Conservation (phyloP, 2,329 filamentous ascomycete genomes). For the Claviceps arundinis region DNA sequence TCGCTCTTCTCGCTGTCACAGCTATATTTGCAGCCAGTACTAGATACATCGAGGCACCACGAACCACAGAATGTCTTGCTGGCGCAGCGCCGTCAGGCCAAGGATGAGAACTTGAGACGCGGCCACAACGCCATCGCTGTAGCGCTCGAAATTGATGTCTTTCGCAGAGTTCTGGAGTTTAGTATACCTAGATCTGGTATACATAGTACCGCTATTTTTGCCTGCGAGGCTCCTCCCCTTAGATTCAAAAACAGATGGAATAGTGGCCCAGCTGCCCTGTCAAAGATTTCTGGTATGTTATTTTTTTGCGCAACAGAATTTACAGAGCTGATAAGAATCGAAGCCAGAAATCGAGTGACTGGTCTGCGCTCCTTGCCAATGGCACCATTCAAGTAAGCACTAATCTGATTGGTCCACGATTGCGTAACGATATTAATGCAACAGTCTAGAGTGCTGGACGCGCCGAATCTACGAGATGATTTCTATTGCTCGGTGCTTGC, state of each 20-base stretch:
- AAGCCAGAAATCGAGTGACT: slow-evolving; percentile 2
- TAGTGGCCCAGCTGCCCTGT: neutral
- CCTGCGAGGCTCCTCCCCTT: neutral
- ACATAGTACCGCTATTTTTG: slow-evolving; percentile 9
- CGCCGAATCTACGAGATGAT: slow-evolving; percentile 79
- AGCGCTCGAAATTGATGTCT: slow-evolving; percentile 67
- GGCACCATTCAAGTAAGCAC: slow-evolving; percentile 61
- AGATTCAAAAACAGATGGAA: neutral
- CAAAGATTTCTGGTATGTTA: neutral
- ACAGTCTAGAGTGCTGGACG: slow-evolving; percentile 59
- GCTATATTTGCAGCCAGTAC: neutral
- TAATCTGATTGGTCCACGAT: neutral
- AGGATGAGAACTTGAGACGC: slow-evolving; percentile 42
- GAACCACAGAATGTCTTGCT: neutral
- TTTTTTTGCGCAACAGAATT: neutral
- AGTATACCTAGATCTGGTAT: slow-evolving; percentile 10
- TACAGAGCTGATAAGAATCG: neutral
- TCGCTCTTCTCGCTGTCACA: neutral
- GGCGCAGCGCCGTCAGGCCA: neutral
- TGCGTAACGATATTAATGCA: neutral
- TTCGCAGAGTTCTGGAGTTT: slow-evolving; percentile 51
- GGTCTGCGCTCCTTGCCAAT: slow-evolving; percentile 42
- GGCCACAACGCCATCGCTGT: slow-evolving; percentile 62
- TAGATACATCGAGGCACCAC: neutral
- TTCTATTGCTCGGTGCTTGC: slow-evolving; percentile 90